Conservation (phyloP, 1,284 basidiomycete genomes). For the Garcileccinum viscosum region DNA sequence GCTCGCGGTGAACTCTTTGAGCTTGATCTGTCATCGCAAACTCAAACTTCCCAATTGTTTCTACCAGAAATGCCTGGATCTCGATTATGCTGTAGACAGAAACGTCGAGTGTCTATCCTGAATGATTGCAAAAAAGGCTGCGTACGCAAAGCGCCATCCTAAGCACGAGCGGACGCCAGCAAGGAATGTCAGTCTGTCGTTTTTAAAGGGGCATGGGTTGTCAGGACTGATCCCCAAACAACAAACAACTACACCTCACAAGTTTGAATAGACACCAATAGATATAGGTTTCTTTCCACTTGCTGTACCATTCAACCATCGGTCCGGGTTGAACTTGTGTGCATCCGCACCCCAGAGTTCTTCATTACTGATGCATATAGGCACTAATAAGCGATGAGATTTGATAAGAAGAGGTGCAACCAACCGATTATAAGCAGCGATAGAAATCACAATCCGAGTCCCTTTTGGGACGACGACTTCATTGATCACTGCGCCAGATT, state of each 20-base stretch:
- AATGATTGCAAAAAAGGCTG: not conserved
- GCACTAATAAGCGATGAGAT: slow-evolving; percentile 3
- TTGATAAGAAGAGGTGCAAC: not conserved
- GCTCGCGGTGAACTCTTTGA: slow-evolving; percentile 46
- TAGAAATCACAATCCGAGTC: slow-evolving; percentile 40
- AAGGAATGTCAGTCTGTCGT: slow-evolving; percentile 49
- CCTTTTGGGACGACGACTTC: slow-evolving; percentile 44
- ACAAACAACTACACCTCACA: slow-evolving; percentile 44
- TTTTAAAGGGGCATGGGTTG: not conserved
- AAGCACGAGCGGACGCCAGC: slow-evolving; percentile 51
- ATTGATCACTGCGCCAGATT: slow-evolving; percentile 41
- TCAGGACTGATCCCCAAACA: not conserved
- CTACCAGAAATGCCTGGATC: slow-evolving; percentile 56
- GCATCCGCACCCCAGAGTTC: slow-evolving; percentile 59
- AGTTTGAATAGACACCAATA: slow-evolving; percentile 56
- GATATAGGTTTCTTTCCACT: slow-evolving; percentile 43
- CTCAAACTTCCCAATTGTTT: slow-evolving; percentile 55
- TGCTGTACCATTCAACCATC: slow-evolving; percentile 48
- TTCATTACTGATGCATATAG: slow-evolving; percentile 40
- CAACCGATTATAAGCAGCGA: slow-evolving; percentile 46
- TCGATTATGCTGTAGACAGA: slow-evolving; percentile 45
- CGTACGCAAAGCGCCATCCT: slow-evolving; percentile 55
- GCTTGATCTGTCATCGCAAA: slow-evolving; percentile 48
- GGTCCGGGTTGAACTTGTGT: slow-evolving; percentile 55
- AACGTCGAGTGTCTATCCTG: not conserved